Evolutionary conservation across 148 eudicot species (phyloP), one percentile per base, ranked within the genome.

Genomic region (Drosera capensis): DNA sequence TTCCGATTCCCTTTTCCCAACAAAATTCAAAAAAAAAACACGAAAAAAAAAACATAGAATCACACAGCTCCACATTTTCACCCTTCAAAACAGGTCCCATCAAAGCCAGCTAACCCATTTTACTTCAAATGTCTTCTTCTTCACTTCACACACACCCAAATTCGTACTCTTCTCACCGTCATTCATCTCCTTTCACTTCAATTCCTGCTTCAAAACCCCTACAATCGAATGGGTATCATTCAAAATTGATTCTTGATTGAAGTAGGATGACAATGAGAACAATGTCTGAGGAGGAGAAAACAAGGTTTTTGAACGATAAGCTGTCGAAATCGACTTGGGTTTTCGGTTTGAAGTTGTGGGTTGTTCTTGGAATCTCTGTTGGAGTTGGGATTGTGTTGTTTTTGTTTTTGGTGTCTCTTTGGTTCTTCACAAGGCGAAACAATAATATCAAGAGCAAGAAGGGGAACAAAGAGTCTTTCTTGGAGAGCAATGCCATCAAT

Each of bases 311-410:
- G 75, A 64, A 65, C 39, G 69, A 73, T 19, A 68, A 72, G 23
- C 77, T 71, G 45, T 71, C 82, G 0, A 67, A 59, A 30, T 57
- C 59, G 25, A 72, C 78, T 35, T 70, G 65, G 3, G 60, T 77
- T 23, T 77, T 77, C 37, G 78, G 78, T 8, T 63, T 77, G 0
- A 45, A 57, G 16, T 58, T 72, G 55, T 72, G 73, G 75, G 74
- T 72, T 29, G 50, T 77, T 1, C 16, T 69, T 1, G 75, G 83
- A 35, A 46, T 77, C 24, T 42, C 49, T 14, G 73, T 66, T 1
- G 83, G 83, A 23, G 70, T 66, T 2, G 67, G 64, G 45, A 36
- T 77, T 31, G 75, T 77, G 7, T 20, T 77, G 25, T 12, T 72
- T 17, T 61, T 77, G 14, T 77, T 77, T 35, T 22, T 72, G 6